These are phyloP conservation scores for Podaxis mareebaensis DNA, from an alignment of 768 basidiomycete genomes.

Conservation along the genomic window DNA sequence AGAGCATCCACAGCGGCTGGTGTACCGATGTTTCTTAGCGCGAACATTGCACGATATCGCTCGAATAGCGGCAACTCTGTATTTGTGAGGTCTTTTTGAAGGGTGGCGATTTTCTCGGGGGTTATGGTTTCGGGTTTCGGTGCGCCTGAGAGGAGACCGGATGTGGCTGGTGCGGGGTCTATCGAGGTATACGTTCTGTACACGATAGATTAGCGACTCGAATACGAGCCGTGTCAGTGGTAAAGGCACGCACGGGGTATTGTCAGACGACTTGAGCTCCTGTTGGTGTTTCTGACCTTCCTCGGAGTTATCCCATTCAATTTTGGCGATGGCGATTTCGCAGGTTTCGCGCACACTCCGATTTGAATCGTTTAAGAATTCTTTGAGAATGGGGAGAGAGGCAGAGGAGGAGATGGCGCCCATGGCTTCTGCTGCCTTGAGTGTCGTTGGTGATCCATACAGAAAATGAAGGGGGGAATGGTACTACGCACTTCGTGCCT, in stretches of 20 bases:
- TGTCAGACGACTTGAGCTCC: slow-evolving; percentile 26
- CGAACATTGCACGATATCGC: slow-evolving; percentile 98
- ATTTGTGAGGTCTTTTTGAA: slow-evolving; percentile 68
- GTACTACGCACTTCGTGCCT: slow-evolving; percentile 78
- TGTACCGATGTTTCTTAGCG: slow-evolving; percentile 90
- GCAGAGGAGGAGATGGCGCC: slow-evolving; percentile 80
- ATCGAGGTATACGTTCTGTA: slow-evolving; percentile 76
- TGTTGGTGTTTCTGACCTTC: slow-evolving; percentile 57
- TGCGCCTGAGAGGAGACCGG: slow-evolving; percentile 56
- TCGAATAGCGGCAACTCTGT: slow-evolving; percentile 75
- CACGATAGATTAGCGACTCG: background rate
- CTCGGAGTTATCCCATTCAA: slow-evolving; percentile 86
- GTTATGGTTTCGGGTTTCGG: slow-evolving; percentile 54
- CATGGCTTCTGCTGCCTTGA: slow-evolving; percentile 96
- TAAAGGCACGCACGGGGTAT: slow-evolving; percentile 42
- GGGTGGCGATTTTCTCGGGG: slow-evolving; percentile 45
- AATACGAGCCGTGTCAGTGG: background rate
- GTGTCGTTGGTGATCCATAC: slow-evolving; percentile 20
- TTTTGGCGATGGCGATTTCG: slow-evolving; percentile 95
- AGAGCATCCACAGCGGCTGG: slow-evolving; percentile 86
- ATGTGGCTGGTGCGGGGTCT: slow-evolving; percentile 86
- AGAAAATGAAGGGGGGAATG: background rate
- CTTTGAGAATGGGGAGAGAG: slow-evolving; percentile 68
- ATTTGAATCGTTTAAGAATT: slow-evolving; percentile 72
- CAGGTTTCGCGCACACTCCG: slow-evolving; percentile 90